A percentile compares a stretch with the other conserved stretches of the same genome.
phyloP scores from a whole-genome alignment of 495 filamentous ascomycete genomes.

The Parathielavia appendiculata region DNA sequence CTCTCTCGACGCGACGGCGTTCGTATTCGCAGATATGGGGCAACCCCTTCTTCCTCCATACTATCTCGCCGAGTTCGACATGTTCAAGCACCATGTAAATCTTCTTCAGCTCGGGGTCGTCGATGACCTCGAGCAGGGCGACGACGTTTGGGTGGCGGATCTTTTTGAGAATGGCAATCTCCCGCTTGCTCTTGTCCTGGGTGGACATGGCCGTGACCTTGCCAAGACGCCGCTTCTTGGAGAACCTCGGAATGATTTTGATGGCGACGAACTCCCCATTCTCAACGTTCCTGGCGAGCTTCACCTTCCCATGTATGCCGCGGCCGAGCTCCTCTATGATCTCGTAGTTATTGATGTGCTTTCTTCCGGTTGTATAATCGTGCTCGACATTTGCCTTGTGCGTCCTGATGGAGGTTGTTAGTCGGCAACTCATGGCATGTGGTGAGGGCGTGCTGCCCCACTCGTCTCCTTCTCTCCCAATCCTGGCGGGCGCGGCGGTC shows the following conservation, averaged over 20 bases:
- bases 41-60: conserved; percentile 81
- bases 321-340: conserved; percentile 93
- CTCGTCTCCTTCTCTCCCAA: neutral
- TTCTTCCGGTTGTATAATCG: conserved; percentile 81
- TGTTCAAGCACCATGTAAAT: conserved; percentile 97
- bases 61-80: conserved; percentile 87
- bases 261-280: conserved; percentile 85
- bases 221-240: conserved; percentile 86
- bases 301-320: conserved; percentile 95
- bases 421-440: neutral
- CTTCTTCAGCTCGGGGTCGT: conserved; percentile 91
- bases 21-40: conserved; percentile 78
- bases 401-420: conserved; percentile 47
- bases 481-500: too few species aligned
- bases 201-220: conserved; percentile 55
- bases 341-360: conserved; percentile 95
- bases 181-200: conserved; percentile 91
- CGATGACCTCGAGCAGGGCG: conserved; percentile 91
- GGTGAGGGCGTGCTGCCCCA: neutral
- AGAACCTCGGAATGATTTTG: conserved; percentile 96
- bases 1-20: conserved; percentile 68
- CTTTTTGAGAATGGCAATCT: conserved; percentile 98
- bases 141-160: conserved; percentile 94
- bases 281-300: conserved; percentile 73
- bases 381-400: conserved; percentile 85